phyloP scores from a whole-genome alignment of 371 early-diverging fungal species.

The Mucor velutinosus region DNA sequence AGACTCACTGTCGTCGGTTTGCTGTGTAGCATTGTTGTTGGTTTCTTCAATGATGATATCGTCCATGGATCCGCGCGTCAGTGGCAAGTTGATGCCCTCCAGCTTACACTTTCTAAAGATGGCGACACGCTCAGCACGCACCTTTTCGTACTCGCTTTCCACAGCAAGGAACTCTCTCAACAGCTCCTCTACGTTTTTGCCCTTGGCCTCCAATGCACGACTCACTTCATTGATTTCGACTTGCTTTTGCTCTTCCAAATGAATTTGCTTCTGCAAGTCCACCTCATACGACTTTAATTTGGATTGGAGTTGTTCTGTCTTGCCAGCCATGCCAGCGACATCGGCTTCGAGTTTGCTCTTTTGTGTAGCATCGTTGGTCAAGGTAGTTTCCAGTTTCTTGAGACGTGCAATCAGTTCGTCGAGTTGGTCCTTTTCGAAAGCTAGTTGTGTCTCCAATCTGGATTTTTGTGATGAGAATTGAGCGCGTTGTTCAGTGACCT shows the following conservation, averaged over 20 bases:
- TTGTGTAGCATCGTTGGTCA: constrained; percentile 33
- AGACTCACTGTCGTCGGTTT: neutral
- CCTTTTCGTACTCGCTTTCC: constrained; percentile 77
- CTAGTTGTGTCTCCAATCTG: constrained; percentile 72
- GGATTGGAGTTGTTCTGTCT: constrained; percentile 40
- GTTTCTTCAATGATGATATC: constrained; percentile 71
- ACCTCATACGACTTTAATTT: constrained; percentile 26
- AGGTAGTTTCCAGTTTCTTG: constrained; percentile 42
- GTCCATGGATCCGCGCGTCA: constrained; percentile 67
- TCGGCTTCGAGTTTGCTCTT: constrained; percentile 40
- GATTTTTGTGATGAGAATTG: constrained; percentile 78
- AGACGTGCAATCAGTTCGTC: constrained; percentile 69
- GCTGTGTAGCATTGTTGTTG: constrained; percentile 19
- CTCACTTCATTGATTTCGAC: constrained; percentile 62
- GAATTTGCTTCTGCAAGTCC: constrained; percentile 48
- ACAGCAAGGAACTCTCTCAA: constrained; percentile 64
- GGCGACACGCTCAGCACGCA: constrained; percentile 73
- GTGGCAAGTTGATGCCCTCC: constrained; percentile 88
- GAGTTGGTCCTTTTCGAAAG: constrained; percentile 78
- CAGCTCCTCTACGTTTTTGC: constrained; percentile 68
- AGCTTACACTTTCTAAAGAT: constrained; percentile 89
- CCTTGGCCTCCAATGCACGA: constrained; percentile 59
- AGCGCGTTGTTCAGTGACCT: constrained; percentile 70
- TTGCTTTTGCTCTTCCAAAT: constrained; percentile 51
- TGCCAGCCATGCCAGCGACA: constrained; percentile 39